Conservation (phyloP, 164 flowering plant species). For the Akebia trifoliata region DNA sequence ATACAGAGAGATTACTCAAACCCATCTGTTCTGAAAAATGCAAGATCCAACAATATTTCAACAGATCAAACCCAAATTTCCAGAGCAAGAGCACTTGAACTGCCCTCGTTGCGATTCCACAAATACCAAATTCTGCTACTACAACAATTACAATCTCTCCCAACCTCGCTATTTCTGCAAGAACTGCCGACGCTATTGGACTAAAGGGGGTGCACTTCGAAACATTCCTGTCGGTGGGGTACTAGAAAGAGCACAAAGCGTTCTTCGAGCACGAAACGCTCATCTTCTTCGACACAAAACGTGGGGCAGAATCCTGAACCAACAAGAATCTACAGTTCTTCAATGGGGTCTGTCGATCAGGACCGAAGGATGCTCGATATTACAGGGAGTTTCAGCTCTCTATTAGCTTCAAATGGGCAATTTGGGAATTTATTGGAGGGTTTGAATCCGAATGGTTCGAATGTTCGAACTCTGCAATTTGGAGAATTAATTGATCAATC, state of each 20-base stretch:
- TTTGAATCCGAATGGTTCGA: constrained; percentile 24
- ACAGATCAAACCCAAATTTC: constrained; percentile 41
- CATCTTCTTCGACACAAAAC: constrained; percentile 11
- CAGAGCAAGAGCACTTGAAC: constrained; percentile 63
- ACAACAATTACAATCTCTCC: constrained; percentile 36
- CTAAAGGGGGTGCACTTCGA: constrained; percentile 43
- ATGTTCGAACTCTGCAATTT: constrained; percentile 16
- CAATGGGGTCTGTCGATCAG: constrained; percentile 17
- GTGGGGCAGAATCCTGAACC: constrained; percentile 8
- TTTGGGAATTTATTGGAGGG: constrained; percentile 36
- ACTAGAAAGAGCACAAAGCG: constrained; percentile 38
- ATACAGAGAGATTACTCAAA: too few relatives aligned
- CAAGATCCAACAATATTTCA: constrained; percentile 55
- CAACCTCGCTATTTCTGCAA: constrained; percentile 37
- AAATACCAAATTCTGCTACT: constrained; percentile 64
- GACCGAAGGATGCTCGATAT: constrained; percentile 33
- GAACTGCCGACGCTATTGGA: constrained; percentile 32
- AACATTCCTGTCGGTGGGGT: constrained; percentile 88
- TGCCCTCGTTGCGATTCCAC: constrained; percentile 78
- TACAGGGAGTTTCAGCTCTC: constrained; percentile 33
- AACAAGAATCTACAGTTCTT: constrained; percentile 8
- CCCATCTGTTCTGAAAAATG: constrained; percentile 23
- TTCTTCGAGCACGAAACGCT: constrained; percentile 19
- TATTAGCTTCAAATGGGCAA: constrained; percentile 34
- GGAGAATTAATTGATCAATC: constrained; percentile 23